phyloP scores from a whole-genome alignment of 139 green algal genomes.

The Coelastrella sp. region DNA sequence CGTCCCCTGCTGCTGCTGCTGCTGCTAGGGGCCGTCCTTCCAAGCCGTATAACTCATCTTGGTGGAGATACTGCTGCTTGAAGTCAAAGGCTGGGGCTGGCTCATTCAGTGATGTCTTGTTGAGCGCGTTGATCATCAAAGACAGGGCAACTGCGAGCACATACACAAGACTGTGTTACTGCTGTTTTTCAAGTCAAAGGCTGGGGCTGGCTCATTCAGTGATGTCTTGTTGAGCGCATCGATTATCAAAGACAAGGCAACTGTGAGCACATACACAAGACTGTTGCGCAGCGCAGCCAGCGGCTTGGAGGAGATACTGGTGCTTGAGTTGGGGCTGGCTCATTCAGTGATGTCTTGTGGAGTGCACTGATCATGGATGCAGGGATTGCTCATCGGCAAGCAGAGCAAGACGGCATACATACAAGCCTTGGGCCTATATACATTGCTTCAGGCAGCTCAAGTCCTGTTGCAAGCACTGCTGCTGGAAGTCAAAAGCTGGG shows the following conservation, averaged over 20 bases:
- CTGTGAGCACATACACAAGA: slow-evolving; percentile 12
- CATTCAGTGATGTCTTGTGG: not conserved
- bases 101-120: slow-evolving; percentile 36
- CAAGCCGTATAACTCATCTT: slow-evolving; percentile 79
- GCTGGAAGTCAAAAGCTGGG: slow-evolving; percentile 65
- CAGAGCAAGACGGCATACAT: too few species aligned
- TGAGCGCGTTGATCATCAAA: slow-evolving; percentile 57
- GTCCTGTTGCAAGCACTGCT: slow-evolving; percentile 79
- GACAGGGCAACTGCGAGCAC: slow-evolving; percentile 44
- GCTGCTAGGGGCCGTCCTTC: slow-evolving; percentile 72
- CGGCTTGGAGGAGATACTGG: slow-evolving; percentile 60
- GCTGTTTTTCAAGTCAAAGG: not conserved
- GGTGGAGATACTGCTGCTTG: slow-evolving; percentile 77
- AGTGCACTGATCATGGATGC: too few species aligned
- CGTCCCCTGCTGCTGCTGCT: not conserved
- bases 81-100: slow-evolving; percentile 66
- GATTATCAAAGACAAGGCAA: slow-evolving; percentile 53
- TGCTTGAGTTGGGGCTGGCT: not conserved
- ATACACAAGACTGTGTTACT: not conserved
- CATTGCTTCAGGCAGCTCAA: too few species aligned
- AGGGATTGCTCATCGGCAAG: too few species aligned
- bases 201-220: not conserved
- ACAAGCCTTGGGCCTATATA: too few species aligned
- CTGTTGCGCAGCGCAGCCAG: not conserved
- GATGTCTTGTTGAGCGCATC: too few species aligned